A percentile compares a stretch with the other conserved stretches of the same genome.
Evolutionary conservation across 2,329 filamentous ascomycete genomes (phyloP).

Genomic region (Calonectria pseudoturangicola): DNA sequence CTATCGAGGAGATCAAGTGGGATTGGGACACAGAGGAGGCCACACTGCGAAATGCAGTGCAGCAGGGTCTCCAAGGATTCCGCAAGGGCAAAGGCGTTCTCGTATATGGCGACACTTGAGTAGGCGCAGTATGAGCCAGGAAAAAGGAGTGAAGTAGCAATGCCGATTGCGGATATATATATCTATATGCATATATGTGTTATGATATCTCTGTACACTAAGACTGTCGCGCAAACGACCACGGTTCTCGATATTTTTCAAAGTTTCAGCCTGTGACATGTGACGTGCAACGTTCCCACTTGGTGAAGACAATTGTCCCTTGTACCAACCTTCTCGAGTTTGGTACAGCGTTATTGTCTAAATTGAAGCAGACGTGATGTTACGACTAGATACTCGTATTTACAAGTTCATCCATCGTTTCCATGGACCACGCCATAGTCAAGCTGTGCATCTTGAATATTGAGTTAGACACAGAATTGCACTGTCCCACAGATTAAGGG

Average conservation of each 20-base stretch:
- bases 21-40: slow-evolving; percentile 85
- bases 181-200: background rate
- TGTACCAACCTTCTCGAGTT: too few species aligned
- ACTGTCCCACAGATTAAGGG: too few species aligned
- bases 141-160: slow-evolving; percentile 8
- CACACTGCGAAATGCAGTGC: slow-evolving; percentile 82
- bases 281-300: too few species aligned
- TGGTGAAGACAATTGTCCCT: too few species aligned
- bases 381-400: too few species aligned
- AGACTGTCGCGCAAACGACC: background rate
- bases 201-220: background rate
- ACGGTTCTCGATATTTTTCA: background rate
- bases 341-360: too few species aligned
- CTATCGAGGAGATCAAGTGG: slow-evolving; percentile 89
- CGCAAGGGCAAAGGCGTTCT: slow-evolving; percentile 93
- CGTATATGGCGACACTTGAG: slow-evolving; percentile 80
- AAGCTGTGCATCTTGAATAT: too few species aligned
- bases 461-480: too few species aligned
- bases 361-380: too few species aligned
- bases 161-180: slow-evolving; percentile 7
- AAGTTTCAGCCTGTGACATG: too few species aligned
- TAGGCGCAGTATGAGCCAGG: background rate
- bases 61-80: slow-evolving; percentile 89
- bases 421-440: too few species aligned
- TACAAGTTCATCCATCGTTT: too few species aligned